Evolutionary conservation across 768 basidiomycete species (phyloP).

Genomic region (Rhizopogon vinicolor): DNA sequence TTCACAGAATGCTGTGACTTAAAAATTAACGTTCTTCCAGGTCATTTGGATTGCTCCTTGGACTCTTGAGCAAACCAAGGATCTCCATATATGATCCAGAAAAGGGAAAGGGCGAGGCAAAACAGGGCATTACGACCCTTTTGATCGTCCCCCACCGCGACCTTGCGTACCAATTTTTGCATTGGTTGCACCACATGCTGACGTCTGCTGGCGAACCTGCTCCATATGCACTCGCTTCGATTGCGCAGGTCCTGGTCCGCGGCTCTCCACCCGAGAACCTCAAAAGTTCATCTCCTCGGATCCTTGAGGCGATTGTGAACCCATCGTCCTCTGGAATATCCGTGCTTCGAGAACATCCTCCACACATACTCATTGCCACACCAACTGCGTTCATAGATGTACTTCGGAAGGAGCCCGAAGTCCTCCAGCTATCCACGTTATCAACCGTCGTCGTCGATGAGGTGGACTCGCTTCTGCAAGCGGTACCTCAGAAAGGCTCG

Average conservation of each 20-base stretch:
- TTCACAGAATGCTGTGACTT: not conserved
- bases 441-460: slow-evolving; percentile 70
- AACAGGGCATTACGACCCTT: slow-evolving; percentile 44
- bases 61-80: slow-evolving; percentile 55
- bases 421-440: slow-evolving; percentile 42
- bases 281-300: slow-evolving; percentile 17
- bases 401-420: slow-evolving; percentile 36
- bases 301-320: slow-evolving; percentile 23
- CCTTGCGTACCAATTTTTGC: slow-evolving; percentile 59
- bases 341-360: slow-evolving; percentile 38
- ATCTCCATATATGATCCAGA: slow-evolving; percentile 14
- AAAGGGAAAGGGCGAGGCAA: slow-evolving; percentile 14
- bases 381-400: slow-evolving; percentile 65
- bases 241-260: slow-evolving; percentile 62
- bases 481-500: slow-evolving; percentile 38
- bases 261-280: slow-evolving; percentile 36
- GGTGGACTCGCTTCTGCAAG: slow-evolving; percentile 66
- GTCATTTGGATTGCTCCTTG: slow-evolving; percentile 68
- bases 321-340: slow-evolving; percentile 28
- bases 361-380: slow-evolving; percentile 69
- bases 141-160: slow-evolving; percentile 72
- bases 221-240: slow-evolving; percentile 32
- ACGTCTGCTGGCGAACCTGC: slow-evolving; percentile 22
- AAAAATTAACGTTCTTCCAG: slow-evolving; percentile 29
- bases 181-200: slow-evolving; percentile 59